Conservation (phyloP, 805 yeast genomes). For the Kodamaea kaohsiungensis region DNA sequence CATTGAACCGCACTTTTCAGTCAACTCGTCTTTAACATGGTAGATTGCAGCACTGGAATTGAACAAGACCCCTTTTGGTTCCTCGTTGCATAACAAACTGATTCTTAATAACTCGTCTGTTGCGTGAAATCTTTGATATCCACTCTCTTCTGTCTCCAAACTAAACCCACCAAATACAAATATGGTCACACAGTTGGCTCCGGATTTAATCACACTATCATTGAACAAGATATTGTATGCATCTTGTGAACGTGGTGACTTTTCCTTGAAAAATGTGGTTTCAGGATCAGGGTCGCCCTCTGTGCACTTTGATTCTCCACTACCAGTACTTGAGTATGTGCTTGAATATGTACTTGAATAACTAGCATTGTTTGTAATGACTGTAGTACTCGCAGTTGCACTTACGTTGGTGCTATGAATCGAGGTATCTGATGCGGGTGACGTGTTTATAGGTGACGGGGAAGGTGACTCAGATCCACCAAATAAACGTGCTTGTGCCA, state of each 20-base stretch:
- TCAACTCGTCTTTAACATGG: slow-evolving; percentile 8
- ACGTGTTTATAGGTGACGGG: background rate
- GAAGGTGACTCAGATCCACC: slow-evolving; percentile 1
- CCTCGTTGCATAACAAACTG: slow-evolving; percentile 30
- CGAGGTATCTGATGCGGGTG: background rate
- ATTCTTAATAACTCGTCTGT: slow-evolving; percentile 36
- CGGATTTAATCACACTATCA: slow-evolving; percentile 11
- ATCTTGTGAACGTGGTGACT: background rate
- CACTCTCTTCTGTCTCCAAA: slow-evolving; percentile 13
- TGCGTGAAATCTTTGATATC: slow-evolving; percentile 26
- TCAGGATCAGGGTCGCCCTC: background rate
- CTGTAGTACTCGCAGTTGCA: background rate
- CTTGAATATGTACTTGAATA: background rate
- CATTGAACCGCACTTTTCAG: slow-evolving; percentile 5
- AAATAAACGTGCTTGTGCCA: background rate
- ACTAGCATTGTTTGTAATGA: background rate
- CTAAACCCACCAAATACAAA: slow-evolving; percentile 44
- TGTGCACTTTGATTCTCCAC: background rate
- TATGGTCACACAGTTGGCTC: slow-evolving; percentile 21
- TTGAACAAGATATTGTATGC: slow-evolving; percentile 8
- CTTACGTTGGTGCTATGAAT: background rate
- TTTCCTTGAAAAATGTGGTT: background rate
- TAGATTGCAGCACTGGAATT: slow-evolving; percentile 24
- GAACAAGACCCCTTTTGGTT: slow-evolving; percentile 14
- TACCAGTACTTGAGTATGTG: background rate